Evolutionary conservation across 2,329 filamentous ascomycete species (phyloP), one percentile per base, ranked within the genome.

Genomic region (Aspergillus floridensis): DNA sequence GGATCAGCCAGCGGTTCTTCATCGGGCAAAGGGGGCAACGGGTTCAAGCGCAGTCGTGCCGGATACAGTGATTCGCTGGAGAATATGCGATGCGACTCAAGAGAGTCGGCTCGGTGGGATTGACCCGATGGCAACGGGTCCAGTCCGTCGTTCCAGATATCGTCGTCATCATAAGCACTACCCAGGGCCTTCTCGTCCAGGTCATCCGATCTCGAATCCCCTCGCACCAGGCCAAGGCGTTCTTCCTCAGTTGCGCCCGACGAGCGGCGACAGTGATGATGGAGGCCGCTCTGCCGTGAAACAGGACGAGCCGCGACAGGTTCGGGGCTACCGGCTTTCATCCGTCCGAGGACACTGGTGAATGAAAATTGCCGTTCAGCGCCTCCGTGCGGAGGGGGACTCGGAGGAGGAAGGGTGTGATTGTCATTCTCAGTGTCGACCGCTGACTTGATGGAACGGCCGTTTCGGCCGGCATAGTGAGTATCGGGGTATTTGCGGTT

Each of bases 301-400:
- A 8, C 38, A 44, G 14, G 14, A 72, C 67, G 74, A 70, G 72
- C 22, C 48, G 71, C 65, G 70, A 72, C 31, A 63, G 70, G 12
- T 59, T 58, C 44, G 53, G 49, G 26, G 62, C 57, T 55, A 58
- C 68, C 35, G 63, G 69, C 56, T 60, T 70, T 72, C 44, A 67
- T 65, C 68, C 87, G 83, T 61, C 80, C 79, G 75, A 97, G 95
- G 55, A 96, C 86, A 65, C 90, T 92, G 65, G 93, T 89, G 81
- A 98, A 98, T 19, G 91, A 96, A 77, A 98, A 99, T 71, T 96
- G 91, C 61, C 93, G 84, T 65, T 81, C 84, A 11, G 89, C 85
- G 31, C 80, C 85, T 29, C 80, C 79, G 57, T 83, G 85, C 3
- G 82, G 63, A 35, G 71, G 68, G 16, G 64, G 75, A 62, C 65